Base-by-base conservation (phyloP, 148 eudicot genomes). In the Gaultheria prostrata region DNA sequence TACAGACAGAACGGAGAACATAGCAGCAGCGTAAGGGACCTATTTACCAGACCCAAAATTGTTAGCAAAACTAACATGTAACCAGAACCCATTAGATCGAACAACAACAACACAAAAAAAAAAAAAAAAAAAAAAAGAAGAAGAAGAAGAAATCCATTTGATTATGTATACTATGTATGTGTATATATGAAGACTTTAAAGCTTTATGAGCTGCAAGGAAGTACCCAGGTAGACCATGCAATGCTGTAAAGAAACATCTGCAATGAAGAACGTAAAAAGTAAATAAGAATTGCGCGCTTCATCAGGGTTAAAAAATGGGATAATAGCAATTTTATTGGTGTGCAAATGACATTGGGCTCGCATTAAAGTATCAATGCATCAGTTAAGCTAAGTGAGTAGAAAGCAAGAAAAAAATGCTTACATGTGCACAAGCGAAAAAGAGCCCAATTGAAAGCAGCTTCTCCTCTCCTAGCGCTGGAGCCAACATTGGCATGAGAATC, bases 401-500 rank as follows among this genome's bases (percentile, higher is more conserved):
- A 26, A 78, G 21, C 32, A 78, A 67, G 76, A n/a, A 4, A 77
- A 63, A 65, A 63, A 65, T 80, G 74, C 89, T 46, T 89, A 94
- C 98, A 82, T 89, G 90, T 82, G 89, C 87, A 88, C 86, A 88
- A 76, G 87, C 84, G 78, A 90, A 89, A 76, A 94, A 76, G 75
- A 95, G 90, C 18, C 98, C 98, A 3, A 91, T 33, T 35, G 92
- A 84, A 78, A 95, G 94, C 87, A 95, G 87, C 84, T 86, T 92
- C 75, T 90, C 88, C 63, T 94, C 98, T 53, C 93, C 93, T 30
- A 94, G 46, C 48, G 82, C 80, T 9, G 96, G 93, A 85, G 90
- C 88, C 86, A 95, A 79, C 39, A 92, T 24, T 18, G 98, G 98
- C 98, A 94, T 95, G 76, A 95, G 82, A 83, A 93, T 77, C 84